These are phyloP conservation scores for Aspergillus caelatus DNA, from an alignment of 2,329 filamentous ascomycete species.

Conservation along the genomic window DNA sequence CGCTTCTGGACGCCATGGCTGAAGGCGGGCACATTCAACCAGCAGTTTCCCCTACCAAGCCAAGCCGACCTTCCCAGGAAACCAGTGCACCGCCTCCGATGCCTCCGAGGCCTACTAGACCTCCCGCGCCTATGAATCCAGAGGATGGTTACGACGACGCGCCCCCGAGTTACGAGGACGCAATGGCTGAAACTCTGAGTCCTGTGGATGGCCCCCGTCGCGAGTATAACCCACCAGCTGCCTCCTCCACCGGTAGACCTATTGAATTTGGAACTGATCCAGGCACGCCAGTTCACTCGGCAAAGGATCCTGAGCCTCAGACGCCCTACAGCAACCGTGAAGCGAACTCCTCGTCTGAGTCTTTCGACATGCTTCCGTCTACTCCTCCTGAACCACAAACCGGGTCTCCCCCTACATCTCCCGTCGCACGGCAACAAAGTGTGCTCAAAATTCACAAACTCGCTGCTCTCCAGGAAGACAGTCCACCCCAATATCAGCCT, in stretches of 20 bases:
- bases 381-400: constrained; percentile 39
- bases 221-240: constrained; percentile 50
- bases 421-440: constrained; percentile 35
- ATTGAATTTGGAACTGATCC: constrained; percentile 42
- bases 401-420: constrained; percentile 35
- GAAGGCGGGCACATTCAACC: constrained; percentile 29
- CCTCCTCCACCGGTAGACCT: constrained; percentile 32
- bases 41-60: constrained; percentile 20
- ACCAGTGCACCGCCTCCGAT: constrained; percentile 39
- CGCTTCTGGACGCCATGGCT: constrained; percentile 70
- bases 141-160: constrained; percentile 63
- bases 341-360: constrained; percentile 38
- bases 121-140: constrained; percentile 26
- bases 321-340: constrained; percentile 23
- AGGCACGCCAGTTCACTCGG: constrained; percentile 36
- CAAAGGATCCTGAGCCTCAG: constrained; percentile 32
- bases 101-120: constrained; percentile 40
- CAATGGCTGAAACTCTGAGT: constrained; percentile 76
- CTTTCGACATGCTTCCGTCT: constrained; percentile 43
- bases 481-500: constrained; percentile 35
- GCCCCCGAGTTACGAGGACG: constrained; percentile 95
- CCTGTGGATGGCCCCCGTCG: constrained; percentile 71
- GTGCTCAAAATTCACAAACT: constrained; percentile 34
- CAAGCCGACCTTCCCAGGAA: constrained; percentile 27
- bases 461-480: constrained; percentile 29